Conservation (phyloP, 208 protist genomes). For the Leishmania amazonensis region DNA sequence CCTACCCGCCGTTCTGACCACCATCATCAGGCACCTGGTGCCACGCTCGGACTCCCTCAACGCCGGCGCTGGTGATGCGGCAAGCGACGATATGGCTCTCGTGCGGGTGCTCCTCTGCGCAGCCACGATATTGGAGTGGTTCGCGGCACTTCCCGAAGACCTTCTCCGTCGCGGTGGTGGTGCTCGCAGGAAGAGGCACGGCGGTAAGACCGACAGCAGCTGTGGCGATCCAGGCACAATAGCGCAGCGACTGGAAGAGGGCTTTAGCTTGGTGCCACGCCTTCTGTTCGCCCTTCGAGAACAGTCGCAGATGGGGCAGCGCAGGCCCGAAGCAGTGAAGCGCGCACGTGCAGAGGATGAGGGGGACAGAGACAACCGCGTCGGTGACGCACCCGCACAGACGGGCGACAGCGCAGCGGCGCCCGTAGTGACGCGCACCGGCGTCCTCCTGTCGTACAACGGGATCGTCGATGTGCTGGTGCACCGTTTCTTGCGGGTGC, state of each 20-base stretch:
- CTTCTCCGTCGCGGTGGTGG: slow-evolving; percentile 13
- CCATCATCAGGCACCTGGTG: slow-evolving; percentile 18
- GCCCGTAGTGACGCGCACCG: slow-evolving; percentile 8
- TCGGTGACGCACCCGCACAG: neutral
- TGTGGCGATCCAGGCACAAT: neutral
- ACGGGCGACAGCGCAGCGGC: neutral
- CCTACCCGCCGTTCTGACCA: slow-evolving; percentile 22
- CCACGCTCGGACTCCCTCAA: slow-evolving; percentile 4
- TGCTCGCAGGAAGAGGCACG: neutral
- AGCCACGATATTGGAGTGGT: slow-evolving; percentile 21
- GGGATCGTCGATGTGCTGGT: slow-evolving; percentile 47
- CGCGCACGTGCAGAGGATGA: slow-evolving; percentile 5
- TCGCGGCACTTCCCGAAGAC: slow-evolving; percentile 29
- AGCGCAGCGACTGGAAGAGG: slow-evolving; percentile 28
- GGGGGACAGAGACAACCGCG: neutral
- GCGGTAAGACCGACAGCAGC: neutral
- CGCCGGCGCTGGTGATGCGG: neutral
- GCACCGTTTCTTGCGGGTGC: slow-evolving; percentile 38
- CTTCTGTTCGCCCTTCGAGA: slow-evolving; percentile 42
- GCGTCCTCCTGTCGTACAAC: slow-evolving; percentile 34
- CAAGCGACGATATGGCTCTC: slow-evolving; percentile 21
- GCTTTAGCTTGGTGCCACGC: slow-evolving; percentile 31
- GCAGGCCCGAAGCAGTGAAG: neutral
- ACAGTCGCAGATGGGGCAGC: slow-evolving; percentile 6
- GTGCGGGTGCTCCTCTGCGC: slow-evolving; percentile 26